These are phyloP conservation scores for Sporothrix phasma DNA, from an alignment of 2,329 filamentous ascomycete genomes.

Conservation along the genomic window DNA sequence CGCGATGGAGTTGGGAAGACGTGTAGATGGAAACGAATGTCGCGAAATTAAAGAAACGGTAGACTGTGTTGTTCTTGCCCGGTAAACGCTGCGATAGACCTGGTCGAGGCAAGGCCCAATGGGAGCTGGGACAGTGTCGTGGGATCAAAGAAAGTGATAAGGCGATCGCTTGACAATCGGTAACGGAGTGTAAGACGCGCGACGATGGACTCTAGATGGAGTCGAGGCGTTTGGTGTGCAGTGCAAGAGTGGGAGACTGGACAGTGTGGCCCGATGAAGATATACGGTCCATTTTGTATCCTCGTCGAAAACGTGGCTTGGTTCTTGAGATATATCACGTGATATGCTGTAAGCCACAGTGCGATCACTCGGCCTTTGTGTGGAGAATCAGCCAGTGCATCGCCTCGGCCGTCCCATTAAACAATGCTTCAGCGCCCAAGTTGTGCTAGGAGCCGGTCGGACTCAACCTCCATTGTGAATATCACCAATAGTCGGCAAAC, in stretches of 20 bases:
- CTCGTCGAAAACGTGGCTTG: background rate
- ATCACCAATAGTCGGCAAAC: background rate
- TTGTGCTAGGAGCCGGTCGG: background rate
- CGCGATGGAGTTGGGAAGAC: background rate
- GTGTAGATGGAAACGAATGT: background rate
- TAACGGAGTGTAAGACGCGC: conserved; percentile 14
- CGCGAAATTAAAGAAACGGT: background rate
- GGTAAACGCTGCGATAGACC: background rate
- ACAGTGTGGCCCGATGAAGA: conserved; percentile 19
- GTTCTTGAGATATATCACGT: conserved; percentile 2
- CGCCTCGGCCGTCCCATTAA: background rate
- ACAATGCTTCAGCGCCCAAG: too few relatives aligned
- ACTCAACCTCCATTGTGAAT: background rate
- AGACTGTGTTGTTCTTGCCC: background rate
- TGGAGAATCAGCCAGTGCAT: background rate
- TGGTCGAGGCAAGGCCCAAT: background rate
- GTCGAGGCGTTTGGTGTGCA: conserved; percentile 12
- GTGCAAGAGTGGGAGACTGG: conserved; percentile 17
- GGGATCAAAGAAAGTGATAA: conserved; percentile 7
- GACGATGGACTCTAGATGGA: conserved; percentile 5
- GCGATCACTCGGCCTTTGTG: background rate
- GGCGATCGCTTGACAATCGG: background rate
- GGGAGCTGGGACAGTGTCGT: background rate
- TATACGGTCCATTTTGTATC: conserved; percentile 17
- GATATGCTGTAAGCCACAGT: conserved; percentile 6